Evolutionary conservation across 1,284 basidiomycete species (phyloP), one percentile per base, ranked within the genome.

Genomic region (Spongiforma sp.): DNA sequence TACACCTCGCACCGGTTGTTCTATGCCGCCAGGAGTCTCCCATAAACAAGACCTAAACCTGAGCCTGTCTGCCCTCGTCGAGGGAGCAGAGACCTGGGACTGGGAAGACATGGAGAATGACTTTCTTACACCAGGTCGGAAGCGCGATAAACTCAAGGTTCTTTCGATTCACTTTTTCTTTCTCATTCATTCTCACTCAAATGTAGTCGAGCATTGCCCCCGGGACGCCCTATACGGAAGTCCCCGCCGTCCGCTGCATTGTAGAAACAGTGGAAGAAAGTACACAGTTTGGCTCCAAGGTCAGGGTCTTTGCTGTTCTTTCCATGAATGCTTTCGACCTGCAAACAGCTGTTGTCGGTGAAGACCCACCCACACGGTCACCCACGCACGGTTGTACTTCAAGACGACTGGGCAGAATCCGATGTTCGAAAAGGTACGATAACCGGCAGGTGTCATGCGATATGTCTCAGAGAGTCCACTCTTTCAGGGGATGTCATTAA

Each of bases 401-500:
- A 78, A 43, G 88, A 93, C 64, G 89, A 92, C 66, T 93, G 92
- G 92, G 78, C 80, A 12, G 73, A 81, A 24, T 84, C 85, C 4
- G 84, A 88, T 61, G 77, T 91, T 57, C 80, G 80, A 11, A 61
- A 79, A 65, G 89, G 90, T 89, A 73, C 1, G 12, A 41, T 7
- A 7, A 24, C 17, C 26, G 2, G 5, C 26, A 17, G 17, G 6
- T 19, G 0, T 24, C 0, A 46, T 55, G 17, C 7, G 8, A 11
- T n/a, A 21, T 10, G 8, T 33, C 37, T 21, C 3, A 33, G 50
- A 32, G 4, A 7, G 30, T 26, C 17, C 10, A 5, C 46, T 52
- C 24, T 55, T 36, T 0, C 68, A 90, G 93, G 89, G 65, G 94
- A 98, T 73, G 84, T 83, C 30, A 78, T 96, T 64, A 96, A 96